Evolutionary conservation across 2,329 filamentous ascomycete genomes (phyloP).

Genomic region (Fonsecaea nubica): DNA sequence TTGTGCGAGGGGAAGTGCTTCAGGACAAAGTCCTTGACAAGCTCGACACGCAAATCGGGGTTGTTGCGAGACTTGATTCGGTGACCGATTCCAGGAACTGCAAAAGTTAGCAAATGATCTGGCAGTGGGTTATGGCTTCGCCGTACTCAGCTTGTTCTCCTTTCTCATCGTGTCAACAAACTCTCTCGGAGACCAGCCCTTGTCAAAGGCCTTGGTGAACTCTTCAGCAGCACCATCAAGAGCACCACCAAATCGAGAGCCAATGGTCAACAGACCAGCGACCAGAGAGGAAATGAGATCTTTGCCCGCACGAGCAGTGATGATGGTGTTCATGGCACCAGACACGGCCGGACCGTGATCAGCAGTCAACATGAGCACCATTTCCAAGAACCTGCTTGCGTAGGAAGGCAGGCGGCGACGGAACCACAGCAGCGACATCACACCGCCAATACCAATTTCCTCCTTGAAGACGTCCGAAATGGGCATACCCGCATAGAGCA

Average conservation of each 20-base stretch:
- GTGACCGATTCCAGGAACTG: constrained; percentile 95
- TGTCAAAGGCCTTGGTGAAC: constrained; percentile 98
- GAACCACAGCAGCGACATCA: constrained; percentile 99
- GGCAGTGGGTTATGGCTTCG: constrained; percentile 20
- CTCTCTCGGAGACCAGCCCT: constrained; percentile 96
- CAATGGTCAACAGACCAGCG: constrained; percentile 95
- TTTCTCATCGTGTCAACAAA: constrained; percentile 99
- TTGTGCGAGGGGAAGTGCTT: constrained; percentile 98
- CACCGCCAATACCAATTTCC: constrained; percentile 98
- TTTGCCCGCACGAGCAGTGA: constrained; percentile 98
- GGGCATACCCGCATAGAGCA: constrained; percentile 98
- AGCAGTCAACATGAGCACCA: constrained; percentile 99
- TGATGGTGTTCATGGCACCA: constrained; percentile 99
- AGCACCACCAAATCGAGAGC: constrained; percentile 97
- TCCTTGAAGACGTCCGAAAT: constrained; percentile 99
- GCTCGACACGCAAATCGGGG: constrained; percentile 98
- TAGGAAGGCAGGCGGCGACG: constrained; percentile 94
- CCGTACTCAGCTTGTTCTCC: constrained; percentile 95
- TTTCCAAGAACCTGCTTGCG: constrained; percentile 98
- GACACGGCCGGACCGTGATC: constrained; percentile 99
- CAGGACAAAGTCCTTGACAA: constrained; percentile 98
- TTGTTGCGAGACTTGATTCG: constrained; percentile 99
- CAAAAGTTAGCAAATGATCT: constrained; percentile 41
- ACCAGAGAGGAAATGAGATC: constrained; percentile 96
- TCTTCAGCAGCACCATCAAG: constrained; percentile 97